Percentiles rank a stretch among this genome's conserved stretches.
These are phyloP conservation scores for Trichoderma harzianum DNA, from an alignment of 2,329 filamentous ascomycete species.

Conservation along the genomic window DNA sequence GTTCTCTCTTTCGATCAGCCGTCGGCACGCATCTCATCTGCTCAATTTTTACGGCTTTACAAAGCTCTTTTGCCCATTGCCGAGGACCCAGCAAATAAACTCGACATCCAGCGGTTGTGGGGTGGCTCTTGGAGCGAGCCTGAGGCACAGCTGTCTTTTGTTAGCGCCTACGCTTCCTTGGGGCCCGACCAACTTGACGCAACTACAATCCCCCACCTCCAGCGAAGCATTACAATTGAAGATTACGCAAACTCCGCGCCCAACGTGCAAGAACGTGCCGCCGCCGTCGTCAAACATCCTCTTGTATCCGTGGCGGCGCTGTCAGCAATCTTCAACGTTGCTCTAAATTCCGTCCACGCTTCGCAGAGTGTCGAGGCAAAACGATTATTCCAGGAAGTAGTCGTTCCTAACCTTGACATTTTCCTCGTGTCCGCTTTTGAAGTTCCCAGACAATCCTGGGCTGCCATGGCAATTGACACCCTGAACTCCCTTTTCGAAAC, in stretches of 20 bases:
- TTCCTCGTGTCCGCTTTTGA: slow-evolving; percentile 77
- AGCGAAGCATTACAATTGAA: slow-evolving; percentile 68
- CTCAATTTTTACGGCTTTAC: slow-evolving; percentile 80
- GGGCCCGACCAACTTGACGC: slow-evolving; percentile 75
- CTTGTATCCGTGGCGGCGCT: slow-evolving; percentile 86
- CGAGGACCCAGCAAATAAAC: slow-evolving; percentile 41
- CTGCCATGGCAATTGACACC: slow-evolving; percentile 69
- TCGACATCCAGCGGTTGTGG: slow-evolving; percentile 89
- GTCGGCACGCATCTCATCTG: slow-evolving; percentile 68
- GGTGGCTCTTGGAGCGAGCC: slow-evolving; percentile 83
- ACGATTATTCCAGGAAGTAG: slow-evolving; percentile 63
- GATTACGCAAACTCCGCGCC: slow-evolving; percentile 50
- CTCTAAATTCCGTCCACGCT: slow-evolving; percentile 57
- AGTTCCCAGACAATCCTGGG: slow-evolving; percentile 71
- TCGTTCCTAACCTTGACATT: slow-evolving; percentile 71
- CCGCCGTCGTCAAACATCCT: slow-evolving; percentile 73
- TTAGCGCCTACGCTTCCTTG: slow-evolving; percentile 79
- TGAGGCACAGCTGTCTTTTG: slow-evolving; percentile 89
- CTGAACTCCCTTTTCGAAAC: slow-evolving; percentile 75
- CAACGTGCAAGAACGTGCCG: slow-evolving; percentile 51
- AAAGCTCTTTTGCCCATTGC: slow-evolving; percentile 73
- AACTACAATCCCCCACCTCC: slow-evolving; percentile 76
- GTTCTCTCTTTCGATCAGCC: slow-evolving; percentile 78
- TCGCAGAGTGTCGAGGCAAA: slow-evolving; percentile 63
- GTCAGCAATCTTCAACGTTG: slow-evolving; percentile 63